These are phyloP conservation scores for Daldinia grandis DNA, from an alignment of 495 filamentous ascomycete species.

Conservation along the genomic window DNA sequence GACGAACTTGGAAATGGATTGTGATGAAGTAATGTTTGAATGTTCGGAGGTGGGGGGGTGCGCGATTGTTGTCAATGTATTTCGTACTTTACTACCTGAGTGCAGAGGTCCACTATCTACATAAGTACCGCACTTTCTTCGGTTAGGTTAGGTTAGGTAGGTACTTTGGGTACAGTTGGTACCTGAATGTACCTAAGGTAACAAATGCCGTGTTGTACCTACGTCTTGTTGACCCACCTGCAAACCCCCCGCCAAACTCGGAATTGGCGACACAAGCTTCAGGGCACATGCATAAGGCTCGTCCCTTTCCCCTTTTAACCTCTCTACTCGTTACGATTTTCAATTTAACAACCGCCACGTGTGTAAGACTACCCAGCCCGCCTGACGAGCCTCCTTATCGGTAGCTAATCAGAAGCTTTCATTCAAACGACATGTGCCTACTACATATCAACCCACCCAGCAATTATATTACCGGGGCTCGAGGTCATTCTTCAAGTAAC, in stretches of 20 bases:
- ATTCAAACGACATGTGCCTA: slow-evolving; percentile 2
- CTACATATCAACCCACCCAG: background rate
- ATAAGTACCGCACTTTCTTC: background rate
- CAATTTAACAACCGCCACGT: background rate
- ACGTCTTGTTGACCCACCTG: background rate
- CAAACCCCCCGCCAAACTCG: background rate
- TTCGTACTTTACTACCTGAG: background rate
- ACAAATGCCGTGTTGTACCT: background rate
- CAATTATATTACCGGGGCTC: background rate
- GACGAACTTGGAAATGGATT: slow-evolving; percentile 8
- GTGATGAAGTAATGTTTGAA: slow-evolving; percentile 35
- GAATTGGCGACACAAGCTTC: background rate
- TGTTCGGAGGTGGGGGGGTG: slow-evolving; percentile 24
- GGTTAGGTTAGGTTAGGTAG: too few species aligned
- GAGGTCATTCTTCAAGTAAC: background rate
- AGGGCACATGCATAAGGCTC: background rate
- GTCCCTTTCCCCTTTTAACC: background rate
- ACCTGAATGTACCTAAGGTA: too few species aligned
- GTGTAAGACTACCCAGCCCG: background rate
- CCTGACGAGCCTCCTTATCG: slow-evolving; percentile 28
- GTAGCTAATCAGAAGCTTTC: slow-evolving; percentile 15
- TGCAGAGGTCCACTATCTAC: too few species aligned
- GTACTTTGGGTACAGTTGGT: background rate
- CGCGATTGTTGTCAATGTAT: slow-evolving; percentile 1
- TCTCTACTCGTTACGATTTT: background rate